Percentiles rank a stretch among this genome's conserved stretches.
These are phyloP conservation scores for Strobilomyces dryophilus DNA, from an alignment of 768 basidiomycete genomes.

Conservation along the genomic window DNA sequence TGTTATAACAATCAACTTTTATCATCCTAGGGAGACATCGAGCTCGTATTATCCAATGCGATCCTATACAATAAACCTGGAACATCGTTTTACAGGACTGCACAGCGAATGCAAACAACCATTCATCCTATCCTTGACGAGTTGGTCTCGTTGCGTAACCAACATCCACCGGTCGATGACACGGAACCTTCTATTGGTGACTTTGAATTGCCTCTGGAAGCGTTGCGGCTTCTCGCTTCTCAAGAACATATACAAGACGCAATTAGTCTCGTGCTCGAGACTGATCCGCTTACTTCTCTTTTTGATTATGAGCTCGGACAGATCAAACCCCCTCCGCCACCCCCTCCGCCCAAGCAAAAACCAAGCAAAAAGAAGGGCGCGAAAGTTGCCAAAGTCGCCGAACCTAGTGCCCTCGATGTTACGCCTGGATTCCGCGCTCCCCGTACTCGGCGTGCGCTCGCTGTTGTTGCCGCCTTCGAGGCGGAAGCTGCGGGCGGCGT, in stretches of 20 bases:
- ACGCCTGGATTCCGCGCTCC: constrained; percentile 47
- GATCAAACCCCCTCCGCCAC: constrained; percentile 57
- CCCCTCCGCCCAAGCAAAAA: constrained; percentile 43
- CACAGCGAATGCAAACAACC: constrained; percentile 53
- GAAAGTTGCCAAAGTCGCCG: constrained; percentile 17
- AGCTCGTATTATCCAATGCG: constrained; percentile 83
- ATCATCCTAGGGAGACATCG: constrained; percentile 62
- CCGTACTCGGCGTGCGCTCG: constrained; percentile 42
- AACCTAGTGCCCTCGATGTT: constrained; percentile 32
- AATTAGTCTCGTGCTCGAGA: constrained; percentile 49
- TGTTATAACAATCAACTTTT: not conserved
- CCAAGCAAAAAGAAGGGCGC: constrained; percentile 38
- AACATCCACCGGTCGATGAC: constrained; percentile 10
- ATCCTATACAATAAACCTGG: constrained; percentile 78
- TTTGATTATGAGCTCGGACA: constrained; percentile 64
- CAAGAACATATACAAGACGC: constrained; percentile 49
- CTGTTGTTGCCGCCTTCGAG: constrained; percentile 43
- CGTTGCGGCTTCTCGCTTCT: constrained; percentile 55
- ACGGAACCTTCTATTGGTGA: constrained; percentile 47
- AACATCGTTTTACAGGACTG: constrained; percentile 66
- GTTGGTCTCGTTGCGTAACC: constrained; percentile 15
- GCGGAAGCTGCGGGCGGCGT: constrained; percentile 30
- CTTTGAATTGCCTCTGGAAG: constrained; percentile 63
- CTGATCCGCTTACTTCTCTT: constrained; percentile 60
- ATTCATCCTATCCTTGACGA: constrained; percentile 35